Conservation (phyloP, 345 rosid species). For the Eucalyptus viminalis region DNA sequence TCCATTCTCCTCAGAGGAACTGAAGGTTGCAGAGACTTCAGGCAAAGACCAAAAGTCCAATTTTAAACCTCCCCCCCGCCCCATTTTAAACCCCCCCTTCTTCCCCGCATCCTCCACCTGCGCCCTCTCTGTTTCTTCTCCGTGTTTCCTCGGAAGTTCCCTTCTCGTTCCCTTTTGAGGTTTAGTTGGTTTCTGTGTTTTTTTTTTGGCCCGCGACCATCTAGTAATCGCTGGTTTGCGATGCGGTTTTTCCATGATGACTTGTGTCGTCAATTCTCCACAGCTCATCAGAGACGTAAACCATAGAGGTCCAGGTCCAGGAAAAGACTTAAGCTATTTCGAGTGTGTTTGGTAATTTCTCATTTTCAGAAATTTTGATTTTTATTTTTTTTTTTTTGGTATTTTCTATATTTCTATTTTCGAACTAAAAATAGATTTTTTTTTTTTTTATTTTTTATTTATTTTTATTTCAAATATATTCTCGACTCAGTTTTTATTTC, state of each 20-base stretch:
- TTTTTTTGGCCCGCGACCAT: neutral
- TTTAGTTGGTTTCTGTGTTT: neutral
- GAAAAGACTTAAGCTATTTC: too few species aligned
- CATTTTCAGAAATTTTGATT: too few species aligned
- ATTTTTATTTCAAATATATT: too few species aligned
- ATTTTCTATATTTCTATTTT: too few species aligned
- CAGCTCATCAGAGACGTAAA: neutral
- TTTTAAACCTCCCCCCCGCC: neutral
- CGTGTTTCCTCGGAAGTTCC: neutral
- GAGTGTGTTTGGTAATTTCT: too few species aligned
- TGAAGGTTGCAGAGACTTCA: neutral
- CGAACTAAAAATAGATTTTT: too few species aligned
- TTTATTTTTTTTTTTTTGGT: too few species aligned
- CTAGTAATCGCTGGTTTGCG: neutral
- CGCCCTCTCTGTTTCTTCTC: neutral
- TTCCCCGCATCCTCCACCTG: neutral
- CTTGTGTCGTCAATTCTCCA: neutral
- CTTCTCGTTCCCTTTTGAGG: neutral
- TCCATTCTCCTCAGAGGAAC: neutral
- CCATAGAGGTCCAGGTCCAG: neutral
- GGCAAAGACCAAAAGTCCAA: neutral
- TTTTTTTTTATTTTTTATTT: accelerated
- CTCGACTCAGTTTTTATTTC: too few species aligned
- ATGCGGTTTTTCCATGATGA: neutral
- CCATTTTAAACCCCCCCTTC: neutral